Evolutionary conservation across 371 early-diverging fungal species (phyloP), one percentile per base, ranked within the genome.

Genomic region (Mortierella sp.): DNA sequence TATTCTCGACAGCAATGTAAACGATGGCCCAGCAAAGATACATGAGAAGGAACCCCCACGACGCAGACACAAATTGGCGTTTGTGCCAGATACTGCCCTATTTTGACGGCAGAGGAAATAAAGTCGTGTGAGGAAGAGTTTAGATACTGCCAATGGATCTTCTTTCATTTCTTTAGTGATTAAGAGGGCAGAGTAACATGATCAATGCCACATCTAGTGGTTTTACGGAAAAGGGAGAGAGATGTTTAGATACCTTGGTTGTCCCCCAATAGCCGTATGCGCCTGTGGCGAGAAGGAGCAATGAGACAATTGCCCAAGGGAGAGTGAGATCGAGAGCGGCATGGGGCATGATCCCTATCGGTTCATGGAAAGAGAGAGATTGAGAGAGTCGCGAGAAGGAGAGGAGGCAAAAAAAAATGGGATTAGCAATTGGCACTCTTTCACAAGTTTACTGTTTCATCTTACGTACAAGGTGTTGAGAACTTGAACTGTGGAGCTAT

Each of bases 261-360:
- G 58, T 75, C 26, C 77, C 82, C 75, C 78, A 85, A 63, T 63
- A 48, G 3, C 85, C 85, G 42, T 85, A 85, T 10, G 44, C 70
- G 11, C 85, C 85, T 7, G 82, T 85, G 28, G 21, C 16, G 47
- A 81, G 21, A 3, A 85, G 70, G 28, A 85, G 79, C 13, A 84
- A 47, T 26, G 77, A 81, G 50, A 85, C 77, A 58, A 84, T 70
- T 21, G 80, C 85, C 85, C 85, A 84, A 16, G 85, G 85, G 24
- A 85, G 50, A 26, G 79, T 68, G 26, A 85, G 55, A 52, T 85
- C 85, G 24, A 74, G 54, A 28, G 81, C 82, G 19, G 85, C 85
- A 47, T 85, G 85, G 9, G 85, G 85, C 82, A 85, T 85, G 72
- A 85, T 85, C 82, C 85, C 85, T 85, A 74, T 26, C 19, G 24